These are phyloP conservation scores for Sechiopsis laciniata DNA, from an alignment of 306 rosid genomes.

Conservation along the genomic window DNA sequence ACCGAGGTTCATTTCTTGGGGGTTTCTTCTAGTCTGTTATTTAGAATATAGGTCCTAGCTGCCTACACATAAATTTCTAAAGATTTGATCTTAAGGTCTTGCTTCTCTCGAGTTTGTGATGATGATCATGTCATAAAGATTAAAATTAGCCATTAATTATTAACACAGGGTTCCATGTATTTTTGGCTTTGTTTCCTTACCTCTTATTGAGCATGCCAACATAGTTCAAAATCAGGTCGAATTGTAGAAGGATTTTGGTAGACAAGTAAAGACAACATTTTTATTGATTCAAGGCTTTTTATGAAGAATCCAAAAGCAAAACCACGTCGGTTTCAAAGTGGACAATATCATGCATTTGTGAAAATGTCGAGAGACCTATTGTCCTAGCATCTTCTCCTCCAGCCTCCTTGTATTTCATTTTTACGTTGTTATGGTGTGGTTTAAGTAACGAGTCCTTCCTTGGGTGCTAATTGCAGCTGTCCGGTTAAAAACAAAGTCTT, in stretches of 20 bases:
- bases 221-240: slow-evolving; percentile 7
- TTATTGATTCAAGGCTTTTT: not conserved
- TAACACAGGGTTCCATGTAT: slow-evolving; percentile 3
- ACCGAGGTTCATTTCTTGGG: slow-evolving; percentile 8
- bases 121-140: not conserved
- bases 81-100: slow-evolving; percentile 11
- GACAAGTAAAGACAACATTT: not conserved
- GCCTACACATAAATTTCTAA: not conserved
- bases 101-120: not conserved
- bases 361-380: slow-evolving; percentile 2
- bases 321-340: not conserved
- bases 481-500: too few relatives aligned
- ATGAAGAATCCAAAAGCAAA: not conserved
- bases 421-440: not conserved
- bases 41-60: too few relatives aligned
- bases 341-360: not conserved
- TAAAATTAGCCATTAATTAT: not conserved
- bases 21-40: not conserved
- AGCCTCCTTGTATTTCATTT: not conserved
- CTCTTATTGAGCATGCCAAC: not conserved
- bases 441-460: not conserved
- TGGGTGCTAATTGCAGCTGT: slow-evolving; percentile 3
- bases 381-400: not conserved
- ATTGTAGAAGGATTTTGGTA: not conserved
- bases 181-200: slow-evolving; percentile 6